Conservation (phyloP, 2,329 filamentous ascomycete genomes). For the Westerdykella aurantiaca region DNA sequence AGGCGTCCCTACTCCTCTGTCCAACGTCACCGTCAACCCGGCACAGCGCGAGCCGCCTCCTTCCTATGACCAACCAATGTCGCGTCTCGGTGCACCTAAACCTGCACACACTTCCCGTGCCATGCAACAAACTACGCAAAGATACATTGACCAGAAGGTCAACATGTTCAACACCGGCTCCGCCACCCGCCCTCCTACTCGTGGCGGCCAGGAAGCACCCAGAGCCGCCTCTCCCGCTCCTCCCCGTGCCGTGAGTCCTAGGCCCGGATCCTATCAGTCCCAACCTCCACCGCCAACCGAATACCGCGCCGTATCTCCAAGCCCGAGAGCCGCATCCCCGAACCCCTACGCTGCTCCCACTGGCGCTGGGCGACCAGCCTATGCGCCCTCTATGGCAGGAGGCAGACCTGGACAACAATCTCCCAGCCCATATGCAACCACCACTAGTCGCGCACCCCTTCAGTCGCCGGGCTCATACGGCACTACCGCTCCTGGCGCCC, state of each 20-base stretch:
- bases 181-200: constrained; percentile 53
- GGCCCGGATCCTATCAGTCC: constrained; percentile 47
- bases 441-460: neutral
- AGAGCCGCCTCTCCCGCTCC: constrained; percentile 62
- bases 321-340: constrained; percentile 44
- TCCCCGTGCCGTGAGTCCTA: constrained; percentile 52
- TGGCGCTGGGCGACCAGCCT: neutral
- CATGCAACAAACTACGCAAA: constrained; percentile 92
- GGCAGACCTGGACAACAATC: constrained; percentile 42
- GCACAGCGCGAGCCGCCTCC: constrained; percentile 74
- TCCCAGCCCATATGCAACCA: constrained; percentile 54
- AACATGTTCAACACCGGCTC: constrained; percentile 60
- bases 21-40: constrained; percentile 45
- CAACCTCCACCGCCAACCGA: constrained; percentile 1
- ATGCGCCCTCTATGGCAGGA: constrained; percentile 29
- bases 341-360: constrained; percentile 51
- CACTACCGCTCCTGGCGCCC: neutral
- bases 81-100: constrained; percentile 78
- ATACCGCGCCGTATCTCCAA: neutral
- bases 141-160: constrained; percentile 76
- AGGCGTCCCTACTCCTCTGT: constrained; percentile 42
- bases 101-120: constrained; percentile 88
- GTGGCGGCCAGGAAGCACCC: constrained; percentile 46
- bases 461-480: neutral
- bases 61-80: constrained; percentile 72